Conservation (phyloP, 176 grass and related monocot genomes). For the Areca catechu region DNA sequence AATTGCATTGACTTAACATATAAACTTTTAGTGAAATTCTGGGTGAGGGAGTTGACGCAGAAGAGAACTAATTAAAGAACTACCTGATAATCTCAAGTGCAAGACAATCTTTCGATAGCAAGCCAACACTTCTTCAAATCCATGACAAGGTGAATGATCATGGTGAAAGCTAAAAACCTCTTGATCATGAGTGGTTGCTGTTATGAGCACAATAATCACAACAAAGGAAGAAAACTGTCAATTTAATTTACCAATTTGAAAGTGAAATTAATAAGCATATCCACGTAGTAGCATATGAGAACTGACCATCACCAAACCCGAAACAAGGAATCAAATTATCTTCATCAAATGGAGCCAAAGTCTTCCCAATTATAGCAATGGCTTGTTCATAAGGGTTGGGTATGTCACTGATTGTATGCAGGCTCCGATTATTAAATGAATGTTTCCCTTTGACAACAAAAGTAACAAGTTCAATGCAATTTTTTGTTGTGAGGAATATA, state of each 20-base stretch:
- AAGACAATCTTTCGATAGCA: too few relatives aligned
- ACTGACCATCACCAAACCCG: conserved; percentile 82
- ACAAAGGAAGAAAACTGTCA: neutral
- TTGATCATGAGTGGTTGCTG: conserved; percentile 77
- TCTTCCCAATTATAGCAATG: conserved; percentile 80
- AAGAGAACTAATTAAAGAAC: neutral
- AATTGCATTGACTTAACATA: too few relatives aligned
- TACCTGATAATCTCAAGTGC: conserved; percentile 1
- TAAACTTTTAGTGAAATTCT: too few relatives aligned
- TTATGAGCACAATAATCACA: neutral
- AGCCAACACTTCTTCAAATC: conserved; percentile 80
- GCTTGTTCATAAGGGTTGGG: conserved; percentile 88
- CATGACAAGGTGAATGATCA: conserved; percentile 64
- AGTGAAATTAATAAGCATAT: too few relatives aligned
- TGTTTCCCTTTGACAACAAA: conserved; percentile 31
- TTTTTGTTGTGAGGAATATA: too few relatives aligned
- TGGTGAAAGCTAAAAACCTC: conserved; percentile 75
- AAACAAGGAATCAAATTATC: conserved; percentile 91
- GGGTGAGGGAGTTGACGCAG: neutral
- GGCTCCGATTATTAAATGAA: conserved; percentile 72
- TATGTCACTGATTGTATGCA: conserved; percentile 37
- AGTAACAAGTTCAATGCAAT: too few relatives aligned
- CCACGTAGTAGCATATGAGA: neutral
- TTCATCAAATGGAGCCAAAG: conserved; percentile 81
- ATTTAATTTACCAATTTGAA: neutral